A percentile compares a stretch with the other conserved stretches of the same genome.
Conservation (phyloP, 495 filamentous ascomycete genomes). For the Penicillium argentinense region DNA sequence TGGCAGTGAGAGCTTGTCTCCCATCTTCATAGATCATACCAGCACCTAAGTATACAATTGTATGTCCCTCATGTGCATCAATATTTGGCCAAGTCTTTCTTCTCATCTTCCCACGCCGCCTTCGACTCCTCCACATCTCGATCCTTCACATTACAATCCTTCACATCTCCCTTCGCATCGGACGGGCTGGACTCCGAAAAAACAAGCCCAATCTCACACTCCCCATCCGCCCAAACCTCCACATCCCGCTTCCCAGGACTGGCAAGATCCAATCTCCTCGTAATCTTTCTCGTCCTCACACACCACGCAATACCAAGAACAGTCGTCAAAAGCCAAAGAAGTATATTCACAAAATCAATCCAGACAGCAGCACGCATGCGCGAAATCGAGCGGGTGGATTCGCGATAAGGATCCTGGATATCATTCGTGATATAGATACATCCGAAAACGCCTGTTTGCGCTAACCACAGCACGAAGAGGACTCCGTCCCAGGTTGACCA, state of each 20-base stretch:
- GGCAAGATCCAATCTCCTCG: conserved; percentile 7
- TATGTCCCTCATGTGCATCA: no score
- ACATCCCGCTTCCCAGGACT: neutral
- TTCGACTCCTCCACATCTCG: neutral
- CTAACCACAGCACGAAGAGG: conserved; percentile 69
- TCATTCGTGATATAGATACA: conserved; percentile 62
- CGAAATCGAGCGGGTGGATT: conserved; percentile 35
- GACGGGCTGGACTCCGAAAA: no score
- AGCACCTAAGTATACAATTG: no score
- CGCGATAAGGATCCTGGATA: conserved; percentile 44
- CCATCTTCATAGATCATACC: no score
- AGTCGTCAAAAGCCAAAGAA: conserved; percentile 65
- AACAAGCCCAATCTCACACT: neutral
- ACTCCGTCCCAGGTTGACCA: conserved; percentile 63
- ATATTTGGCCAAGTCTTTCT: no score
- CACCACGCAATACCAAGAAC: conserved; percentile 30
- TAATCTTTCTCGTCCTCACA: conserved; percentile 8
- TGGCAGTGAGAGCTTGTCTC: no score
- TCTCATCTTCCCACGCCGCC: no score
- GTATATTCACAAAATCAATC: conserved; percentile 63
- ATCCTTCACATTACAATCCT: neutral
- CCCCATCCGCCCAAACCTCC: neutral
- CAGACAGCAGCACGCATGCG: conserved; percentile 78
- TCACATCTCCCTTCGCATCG: neutral
- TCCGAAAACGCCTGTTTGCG: conserved; percentile 69